Conservation (phyloP, 2,329 filamentous ascomycete species). For the Camillea tinctor region DNA sequence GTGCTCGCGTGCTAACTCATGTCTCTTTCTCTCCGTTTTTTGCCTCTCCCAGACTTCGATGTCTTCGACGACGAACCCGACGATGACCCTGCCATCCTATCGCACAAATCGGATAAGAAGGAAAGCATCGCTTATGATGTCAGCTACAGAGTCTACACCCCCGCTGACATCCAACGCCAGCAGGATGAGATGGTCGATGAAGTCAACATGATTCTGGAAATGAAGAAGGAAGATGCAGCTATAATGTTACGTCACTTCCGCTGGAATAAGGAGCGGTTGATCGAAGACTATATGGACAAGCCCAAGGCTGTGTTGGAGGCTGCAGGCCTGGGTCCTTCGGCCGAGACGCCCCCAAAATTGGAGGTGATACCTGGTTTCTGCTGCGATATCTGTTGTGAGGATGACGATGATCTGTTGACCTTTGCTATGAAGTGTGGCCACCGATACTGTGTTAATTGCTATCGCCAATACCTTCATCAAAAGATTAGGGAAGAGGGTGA, state of each 20-base stretch:
- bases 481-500: constrained; percentile 97
- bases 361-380: constrained; percentile 73
- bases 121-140: constrained; percentile 78
- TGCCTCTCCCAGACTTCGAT: constrained; percentile 50
- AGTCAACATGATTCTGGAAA: constrained; percentile 86
- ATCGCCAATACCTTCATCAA: constrained; percentile 83
- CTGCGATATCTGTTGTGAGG: constrained; percentile 97
- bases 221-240: constrained; percentile 84
- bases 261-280: constrained; percentile 95
- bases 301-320: constrained; percentile 77
- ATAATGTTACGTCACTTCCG: constrained; percentile 85
- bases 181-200: constrained; percentile 86
- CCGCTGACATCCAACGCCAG: constrained; percentile 77
- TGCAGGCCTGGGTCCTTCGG: constrained; percentile 72
- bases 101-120: constrained; percentile 63
- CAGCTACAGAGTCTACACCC: constrained; percentile 77
- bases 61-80: constrained; percentile 59
- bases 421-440: constrained; percentile 96
- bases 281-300: constrained; percentile 95
- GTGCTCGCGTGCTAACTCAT: neutral
- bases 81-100: constrained; percentile 51
- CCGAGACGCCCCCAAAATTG: constrained; percentile 63
- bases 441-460: constrained; percentile 90
- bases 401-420: constrained; percentile 70
- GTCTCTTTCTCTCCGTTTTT: neutral